These are phyloP conservation scores for Monosporascus sp. DNA, from an alignment of 2,329 filamentous ascomycete genomes.

Conservation along the genomic window DNA sequence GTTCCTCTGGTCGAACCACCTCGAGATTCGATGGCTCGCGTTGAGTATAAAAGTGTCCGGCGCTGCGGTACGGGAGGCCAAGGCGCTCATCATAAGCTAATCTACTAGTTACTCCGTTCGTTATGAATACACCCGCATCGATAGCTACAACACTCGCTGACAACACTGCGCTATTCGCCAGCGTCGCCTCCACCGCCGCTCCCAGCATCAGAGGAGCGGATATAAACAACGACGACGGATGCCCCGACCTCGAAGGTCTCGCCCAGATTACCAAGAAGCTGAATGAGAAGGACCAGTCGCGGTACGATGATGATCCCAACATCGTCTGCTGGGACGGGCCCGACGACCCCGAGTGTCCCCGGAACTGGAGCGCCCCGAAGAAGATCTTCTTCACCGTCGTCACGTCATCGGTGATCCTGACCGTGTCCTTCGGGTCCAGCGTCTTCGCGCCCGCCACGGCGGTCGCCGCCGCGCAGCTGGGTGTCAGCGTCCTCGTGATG, in stretches of 20 bases:
- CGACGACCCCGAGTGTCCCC: slow-evolving; percentile 11
- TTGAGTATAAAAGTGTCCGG: not conserved
- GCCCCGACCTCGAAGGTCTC: not conserved
- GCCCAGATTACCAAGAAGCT: not conserved
- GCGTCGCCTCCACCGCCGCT: not conserved
- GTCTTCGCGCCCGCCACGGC: slow-evolving; percentile 11
- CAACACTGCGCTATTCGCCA: not conserved
- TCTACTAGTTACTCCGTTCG: not conserved
- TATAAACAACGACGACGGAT: not conserved
- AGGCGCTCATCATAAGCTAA: not conserved
- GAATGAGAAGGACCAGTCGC: not conserved
- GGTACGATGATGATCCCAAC: not conserved
- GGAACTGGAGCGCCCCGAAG: slow-evolving; percentile 9
- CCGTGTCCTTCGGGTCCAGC: slow-evolving; percentile 14
- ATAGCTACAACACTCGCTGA: slow-evolving; percentile 1
- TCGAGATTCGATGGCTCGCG: no score
- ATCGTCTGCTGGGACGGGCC: slow-evolving; percentile 13
- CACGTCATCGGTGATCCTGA: slow-evolving; percentile 8
- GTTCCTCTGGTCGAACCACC: no score
- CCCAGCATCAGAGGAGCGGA: not conserved
- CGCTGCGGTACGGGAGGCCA: not conserved
- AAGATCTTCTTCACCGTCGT: slow-evolving; percentile 11
- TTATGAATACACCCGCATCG: slow-evolving; percentile 1
- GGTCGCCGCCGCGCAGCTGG: slow-evolving; percentile 7
- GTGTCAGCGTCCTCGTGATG: slow-evolving; percentile 10